Evolutionary conservation across 1,284 basidiomycete genomes (phyloP).

Genomic region (Irpex lacteus): DNA sequence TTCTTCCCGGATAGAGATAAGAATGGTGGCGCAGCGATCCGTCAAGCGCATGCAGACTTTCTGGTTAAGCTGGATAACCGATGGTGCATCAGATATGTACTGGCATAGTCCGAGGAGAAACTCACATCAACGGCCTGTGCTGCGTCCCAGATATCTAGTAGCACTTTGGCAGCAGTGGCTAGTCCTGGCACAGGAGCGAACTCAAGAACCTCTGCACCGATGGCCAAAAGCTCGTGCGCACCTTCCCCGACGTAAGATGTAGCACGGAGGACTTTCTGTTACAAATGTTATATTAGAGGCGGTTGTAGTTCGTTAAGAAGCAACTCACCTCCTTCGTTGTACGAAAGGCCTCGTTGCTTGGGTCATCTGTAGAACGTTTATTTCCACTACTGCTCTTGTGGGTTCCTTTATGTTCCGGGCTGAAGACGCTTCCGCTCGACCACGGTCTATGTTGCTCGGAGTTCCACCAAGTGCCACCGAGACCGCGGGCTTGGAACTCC

Average conservation of each 20-base stretch:
- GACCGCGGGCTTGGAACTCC: background rate
- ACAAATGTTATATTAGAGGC: background rate
- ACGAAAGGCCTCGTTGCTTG: background rate
- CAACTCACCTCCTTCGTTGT: background rate
- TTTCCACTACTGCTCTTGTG: background rate
- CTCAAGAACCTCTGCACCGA: constrained; percentile 47
- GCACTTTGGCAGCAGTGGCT: constrained; percentile 44
- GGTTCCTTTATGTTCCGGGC: background rate
- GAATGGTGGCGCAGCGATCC: constrained; percentile 49
- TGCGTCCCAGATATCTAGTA: constrained; percentile 62
- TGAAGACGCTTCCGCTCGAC: background rate
- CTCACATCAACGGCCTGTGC: constrained; percentile 60
- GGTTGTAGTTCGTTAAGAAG: background rate
- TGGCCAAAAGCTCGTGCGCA: constrained; percentile 44
- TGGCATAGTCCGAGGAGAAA: constrained; percentile 9
- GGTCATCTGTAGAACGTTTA: background rate
- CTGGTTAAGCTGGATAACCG: constrained; percentile 47
- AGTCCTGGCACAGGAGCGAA: constrained; percentile 58
- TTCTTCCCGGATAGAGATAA: constrained; percentile 44
- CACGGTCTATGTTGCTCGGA: background rate
- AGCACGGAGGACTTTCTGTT: constrained; percentile 1
- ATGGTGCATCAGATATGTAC: background rate
- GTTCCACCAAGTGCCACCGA: background rate
- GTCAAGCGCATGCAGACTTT: constrained; percentile 47
- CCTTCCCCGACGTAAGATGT: constrained; percentile 1